A percentile compares a stretch with the other conserved stretches of the same genome.
Evolutionary conservation across 2,329 filamentous ascomycete genomes (phyloP).

Genomic region (Hymenoscyphus repandus): DNA sequence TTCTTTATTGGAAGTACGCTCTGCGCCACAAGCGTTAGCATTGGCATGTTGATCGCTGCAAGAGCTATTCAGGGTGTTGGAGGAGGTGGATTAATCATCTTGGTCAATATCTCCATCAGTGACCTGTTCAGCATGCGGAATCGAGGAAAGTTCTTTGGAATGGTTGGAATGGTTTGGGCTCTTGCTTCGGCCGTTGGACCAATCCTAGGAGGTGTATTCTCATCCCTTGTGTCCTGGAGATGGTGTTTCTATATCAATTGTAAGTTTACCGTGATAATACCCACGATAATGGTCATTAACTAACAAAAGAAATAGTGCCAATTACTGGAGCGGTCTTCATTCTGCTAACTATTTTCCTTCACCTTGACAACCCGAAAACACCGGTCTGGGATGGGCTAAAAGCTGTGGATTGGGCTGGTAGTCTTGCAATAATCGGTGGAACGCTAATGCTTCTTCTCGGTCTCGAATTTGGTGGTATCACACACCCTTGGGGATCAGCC

Average conservation of each 20-base stretch:
- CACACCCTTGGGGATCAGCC: slow-evolving; percentile 49
- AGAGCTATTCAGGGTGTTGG: slow-evolving; percentile 45
- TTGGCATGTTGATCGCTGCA: slow-evolving; percentile 42
- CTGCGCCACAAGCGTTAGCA: slow-evolving; percentile 40
- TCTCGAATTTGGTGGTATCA: slow-evolving; percentile 76
- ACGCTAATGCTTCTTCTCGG: slow-evolving; percentile 84
- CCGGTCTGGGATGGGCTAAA: slow-evolving; percentile 56
- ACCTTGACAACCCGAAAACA: slow-evolving; percentile 62
- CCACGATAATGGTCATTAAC: neutral
- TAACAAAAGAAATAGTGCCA: slow-evolving; percentile 14
- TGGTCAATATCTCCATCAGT: slow-evolving; percentile 49
- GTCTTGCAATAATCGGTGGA: slow-evolving; percentile 57
- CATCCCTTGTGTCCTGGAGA: slow-evolving; percentile 53
- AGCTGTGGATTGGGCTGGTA: slow-evolving; percentile 57
- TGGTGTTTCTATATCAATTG: slow-evolving; percentile 41
- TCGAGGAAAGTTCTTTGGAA: slow-evolving; percentile 50
- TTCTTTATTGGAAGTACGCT: slow-evolving; percentile 50
- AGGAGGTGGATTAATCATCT: slow-evolving; percentile 44
- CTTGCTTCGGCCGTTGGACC: slow-evolving; percentile 62
- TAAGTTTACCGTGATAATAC: neutral
- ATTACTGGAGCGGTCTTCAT: slow-evolving; percentile 35
- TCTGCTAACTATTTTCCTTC: slow-evolving; percentile 56
- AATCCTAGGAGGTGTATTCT: slow-evolving; percentile 61
- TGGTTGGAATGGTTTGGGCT: slow-evolving; percentile 54
- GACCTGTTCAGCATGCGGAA: slow-evolving; percentile 46